Conservation (phyloP, 306 rosid genomes). For the Cercis canadensis region DNA sequence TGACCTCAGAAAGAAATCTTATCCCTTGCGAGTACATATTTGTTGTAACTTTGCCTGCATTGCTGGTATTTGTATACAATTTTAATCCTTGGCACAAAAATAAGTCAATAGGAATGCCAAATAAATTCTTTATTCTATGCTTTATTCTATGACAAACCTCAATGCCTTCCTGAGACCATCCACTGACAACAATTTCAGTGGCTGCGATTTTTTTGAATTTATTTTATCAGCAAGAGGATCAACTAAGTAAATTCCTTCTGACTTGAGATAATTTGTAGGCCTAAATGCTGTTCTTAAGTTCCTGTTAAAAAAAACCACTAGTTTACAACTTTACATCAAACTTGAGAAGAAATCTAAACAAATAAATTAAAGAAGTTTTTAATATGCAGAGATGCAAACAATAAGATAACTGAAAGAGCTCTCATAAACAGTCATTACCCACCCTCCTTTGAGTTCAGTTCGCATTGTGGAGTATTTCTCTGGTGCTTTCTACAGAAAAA, state of each 20-base stretch:
- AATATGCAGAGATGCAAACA: constrained; percentile 10
- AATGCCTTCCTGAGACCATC: constrained; percentile 82
- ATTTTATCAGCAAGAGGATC: constrained; percentile 65
- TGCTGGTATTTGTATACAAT: constrained; percentile 53
- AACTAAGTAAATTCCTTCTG: constrained; percentile 88
- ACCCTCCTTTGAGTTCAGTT: constrained; percentile 96
- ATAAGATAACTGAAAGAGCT: constrained; percentile 1
- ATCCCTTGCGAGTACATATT: constrained; percentile 83
- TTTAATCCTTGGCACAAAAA: constrained; percentile 21
- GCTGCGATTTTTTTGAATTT: constrained; percentile 55
- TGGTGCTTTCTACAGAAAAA: constrained; percentile 67
- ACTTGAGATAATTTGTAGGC: constrained; percentile 52
- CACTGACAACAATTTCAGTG: constrained; percentile 71
- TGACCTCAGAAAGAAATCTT: constrained; percentile 77
- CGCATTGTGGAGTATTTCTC: constrained; percentile 72
- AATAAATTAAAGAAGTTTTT: constrained; percentile 22
- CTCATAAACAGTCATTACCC: constrained; percentile 34
- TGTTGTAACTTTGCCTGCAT: constrained; percentile 90
- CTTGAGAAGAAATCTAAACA: constrained; percentile 12
- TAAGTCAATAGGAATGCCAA: constrained; percentile 15
- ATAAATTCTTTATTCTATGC: background rate
- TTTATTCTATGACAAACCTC: constrained; percentile 60
- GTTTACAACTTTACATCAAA: background rate
- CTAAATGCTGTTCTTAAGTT: constrained; percentile 76
- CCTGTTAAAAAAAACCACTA: constrained; percentile 50